phyloP scores from a whole-genome alignment of 176 grass and related monocot genomes.

The Triticum dicoccoides region DNA sequence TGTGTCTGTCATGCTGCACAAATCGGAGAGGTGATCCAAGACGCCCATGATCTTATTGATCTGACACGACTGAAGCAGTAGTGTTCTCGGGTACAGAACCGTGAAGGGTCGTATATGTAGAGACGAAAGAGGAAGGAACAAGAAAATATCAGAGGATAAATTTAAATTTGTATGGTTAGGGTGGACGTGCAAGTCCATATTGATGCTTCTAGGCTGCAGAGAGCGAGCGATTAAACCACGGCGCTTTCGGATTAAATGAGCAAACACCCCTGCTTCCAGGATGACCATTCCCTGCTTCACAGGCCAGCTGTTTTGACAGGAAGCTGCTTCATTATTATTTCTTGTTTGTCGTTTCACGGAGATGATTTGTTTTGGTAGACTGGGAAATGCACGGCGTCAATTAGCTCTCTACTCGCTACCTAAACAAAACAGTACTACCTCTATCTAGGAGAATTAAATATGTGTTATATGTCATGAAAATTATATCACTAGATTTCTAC shows the following conservation, averaged over 20 bases:
- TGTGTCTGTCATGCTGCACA: conserved; percentile 68
- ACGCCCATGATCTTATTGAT: conserved; percentile 44
- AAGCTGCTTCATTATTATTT: background rate
- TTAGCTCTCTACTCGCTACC: conserved; percentile 5
- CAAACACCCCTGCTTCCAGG: conserved; percentile 16
- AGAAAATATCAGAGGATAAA: background rate
- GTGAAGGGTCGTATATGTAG: background rate
- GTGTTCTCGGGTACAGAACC: background rate
- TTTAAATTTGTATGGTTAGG: conserved; percentile 31
- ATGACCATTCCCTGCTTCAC: conserved; percentile 24
- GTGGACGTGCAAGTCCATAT: conserved; percentile 16
- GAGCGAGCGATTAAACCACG: background rate
- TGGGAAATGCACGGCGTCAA: background rate
- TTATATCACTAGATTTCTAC: no score
- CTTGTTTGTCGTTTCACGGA: background rate
- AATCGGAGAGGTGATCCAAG: conserved; percentile 54
- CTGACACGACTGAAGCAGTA: background rate
- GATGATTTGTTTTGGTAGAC: background rate
- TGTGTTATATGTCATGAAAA: no score
- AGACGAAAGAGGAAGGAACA: background rate
- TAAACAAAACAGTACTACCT: background rate
- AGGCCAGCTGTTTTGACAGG: conserved; percentile 19
- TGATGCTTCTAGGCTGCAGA: conserved; percentile 8
- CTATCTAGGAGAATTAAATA: no score
- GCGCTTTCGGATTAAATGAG: conserved; percentile 37